Evolutionary conservation across 2,329 filamentous ascomycete genomes (phyloP).

Genomic region (Microdochium nivale): DNA sequence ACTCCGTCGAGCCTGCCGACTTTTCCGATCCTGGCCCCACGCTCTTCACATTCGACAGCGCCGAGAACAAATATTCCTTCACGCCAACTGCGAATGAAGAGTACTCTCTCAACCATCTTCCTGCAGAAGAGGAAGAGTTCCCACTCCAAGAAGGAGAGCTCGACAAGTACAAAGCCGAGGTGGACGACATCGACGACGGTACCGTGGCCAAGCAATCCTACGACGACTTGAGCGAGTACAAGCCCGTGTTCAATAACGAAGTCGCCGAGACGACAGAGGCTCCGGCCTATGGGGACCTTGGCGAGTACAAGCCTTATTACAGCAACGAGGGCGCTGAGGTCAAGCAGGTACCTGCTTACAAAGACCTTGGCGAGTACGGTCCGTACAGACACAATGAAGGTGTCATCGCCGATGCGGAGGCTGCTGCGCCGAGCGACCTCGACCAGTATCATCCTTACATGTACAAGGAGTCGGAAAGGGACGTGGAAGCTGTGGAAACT

Average conservation of each 20-base stretch:
- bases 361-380: conserved; percentile 27
- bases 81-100: conserved; percentile 15
- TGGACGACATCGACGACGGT: conserved; percentile 7
- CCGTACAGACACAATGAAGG: conserved; percentile 8
- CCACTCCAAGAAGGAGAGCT: conserved; percentile 14
- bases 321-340: conserved; percentile 1
- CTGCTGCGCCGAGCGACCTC: conserved; percentile 6
- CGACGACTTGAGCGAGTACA: conserved; percentile 17
- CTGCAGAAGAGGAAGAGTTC: conserved; percentile 14
- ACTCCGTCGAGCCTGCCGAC: conserved; percentile 12
- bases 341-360: conserved; percentile 18
- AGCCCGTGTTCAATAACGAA: conserved; percentile 12
- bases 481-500: neutral
- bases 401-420: neutral
- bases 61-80: conserved; percentile 2
- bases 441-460: conserved; percentile 8
- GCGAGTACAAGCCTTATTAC: conserved; percentile 2
- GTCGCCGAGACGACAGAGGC: conserved; percentile 5
- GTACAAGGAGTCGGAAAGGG: conserved; percentile 12
- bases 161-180: conserved; percentile 25
- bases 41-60: neutral
- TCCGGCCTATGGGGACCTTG: conserved; percentile 2
- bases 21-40: neutral
- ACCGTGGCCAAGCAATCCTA: conserved; percentile 15
- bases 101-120: conserved; percentile 21